Percentiles rank a stretch among this genome's conserved stretches.
These are phyloP conservation scores for Saraca asoca DNA, from an alignment of 331 rosid species.

Conservation along the genomic window DNA sequence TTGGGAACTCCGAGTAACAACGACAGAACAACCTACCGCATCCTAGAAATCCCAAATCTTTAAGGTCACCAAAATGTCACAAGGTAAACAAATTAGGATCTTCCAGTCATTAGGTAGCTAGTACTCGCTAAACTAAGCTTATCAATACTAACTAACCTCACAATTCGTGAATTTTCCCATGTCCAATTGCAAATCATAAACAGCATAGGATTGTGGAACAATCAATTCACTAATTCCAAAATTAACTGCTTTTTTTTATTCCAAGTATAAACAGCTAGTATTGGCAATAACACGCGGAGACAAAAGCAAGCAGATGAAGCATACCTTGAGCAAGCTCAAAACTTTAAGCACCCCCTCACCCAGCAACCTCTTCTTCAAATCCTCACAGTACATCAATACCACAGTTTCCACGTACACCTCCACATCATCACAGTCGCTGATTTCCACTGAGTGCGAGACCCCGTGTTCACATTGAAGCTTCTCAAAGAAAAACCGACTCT, in stretches of 20 bases:
- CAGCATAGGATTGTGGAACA: not conserved
- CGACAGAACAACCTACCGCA: too few relatives aligned
- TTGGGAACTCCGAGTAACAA: too few relatives aligned
- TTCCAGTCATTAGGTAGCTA: not conserved
- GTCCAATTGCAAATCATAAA: conserved; percentile 1
- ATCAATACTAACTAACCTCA: not conserved
- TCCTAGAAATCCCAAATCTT: too few relatives aligned
- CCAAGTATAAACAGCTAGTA: too few relatives aligned
- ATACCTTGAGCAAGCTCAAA: conserved; percentile 82
- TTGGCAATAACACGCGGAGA: conserved; percentile 1
- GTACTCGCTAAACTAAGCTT: not conserved
- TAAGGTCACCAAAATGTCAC: not conserved
- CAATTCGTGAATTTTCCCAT: not conserved
- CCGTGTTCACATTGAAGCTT: conserved; percentile 54
- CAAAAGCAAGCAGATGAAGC: conserved; percentile 3
- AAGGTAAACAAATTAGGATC: not conserved
- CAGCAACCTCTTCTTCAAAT: conserved; percentile 62
- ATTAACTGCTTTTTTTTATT: too few relatives aligned
- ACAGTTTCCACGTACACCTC: conserved; percentile 79
- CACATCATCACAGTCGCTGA: conserved; percentile 87
- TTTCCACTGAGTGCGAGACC: conserved; percentile 69
- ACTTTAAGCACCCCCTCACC: conserved; percentile 70
- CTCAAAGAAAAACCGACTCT: conserved; percentile 80
- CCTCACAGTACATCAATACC: conserved; percentile 75
- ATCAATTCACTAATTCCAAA: not conserved